Percentiles rank a stretch among this genome's conserved stretches.
Conservation (phyloP, 2,329 filamentous ascomycete species). For the Nemania sp. region DNA sequence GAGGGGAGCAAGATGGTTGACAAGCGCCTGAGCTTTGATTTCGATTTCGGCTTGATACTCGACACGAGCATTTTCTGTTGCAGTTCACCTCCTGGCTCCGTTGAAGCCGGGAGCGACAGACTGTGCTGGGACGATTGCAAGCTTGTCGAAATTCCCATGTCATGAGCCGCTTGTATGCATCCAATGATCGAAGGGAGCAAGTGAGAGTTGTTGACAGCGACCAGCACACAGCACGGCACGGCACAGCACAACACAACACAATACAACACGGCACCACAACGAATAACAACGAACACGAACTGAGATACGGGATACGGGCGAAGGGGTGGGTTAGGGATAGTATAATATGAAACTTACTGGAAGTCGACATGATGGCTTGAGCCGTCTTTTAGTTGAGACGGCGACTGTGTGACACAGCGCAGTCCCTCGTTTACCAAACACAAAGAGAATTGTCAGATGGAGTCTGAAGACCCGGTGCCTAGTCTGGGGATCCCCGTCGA, state of each 20-base stretch:
- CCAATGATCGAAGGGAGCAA: background rate
- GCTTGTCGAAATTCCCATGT: conserved; percentile 24
- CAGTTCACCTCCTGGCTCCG: conserved; percentile 15
- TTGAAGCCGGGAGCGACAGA: conserved; percentile 30
- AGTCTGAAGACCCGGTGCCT: conserved; percentile 32
- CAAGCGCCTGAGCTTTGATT: conserved; percentile 47
- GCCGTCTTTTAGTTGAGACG: conserved; percentile 24
- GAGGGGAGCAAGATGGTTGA: conserved; percentile 50
- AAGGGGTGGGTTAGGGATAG: conserved; percentile 23
- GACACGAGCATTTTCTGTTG: conserved; percentile 20
- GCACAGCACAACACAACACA: too few species aligned
- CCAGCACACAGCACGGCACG: too few species aligned
- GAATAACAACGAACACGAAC: background rate
- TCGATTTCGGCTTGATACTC: conserved; percentile 43
- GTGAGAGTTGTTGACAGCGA: conserved; percentile 6
- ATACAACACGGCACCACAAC: background rate
- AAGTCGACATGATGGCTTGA: conserved; percentile 34
- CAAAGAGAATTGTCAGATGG: conserved; percentile 31
- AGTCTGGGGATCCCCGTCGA: conserved; percentile 35
- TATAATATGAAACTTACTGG: conserved; percentile 37
- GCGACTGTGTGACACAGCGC: conserved; percentile 29
- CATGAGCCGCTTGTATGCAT: conserved; percentile 5
- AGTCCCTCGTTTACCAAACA: conserved; percentile 24
- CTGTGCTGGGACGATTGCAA: conserved; percentile 12
- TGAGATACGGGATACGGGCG: conserved; percentile 7